phyloP scores from a whole-genome alignment of 495 filamentous ascomycete genomes.

The Penicillium fimorum region DNA sequence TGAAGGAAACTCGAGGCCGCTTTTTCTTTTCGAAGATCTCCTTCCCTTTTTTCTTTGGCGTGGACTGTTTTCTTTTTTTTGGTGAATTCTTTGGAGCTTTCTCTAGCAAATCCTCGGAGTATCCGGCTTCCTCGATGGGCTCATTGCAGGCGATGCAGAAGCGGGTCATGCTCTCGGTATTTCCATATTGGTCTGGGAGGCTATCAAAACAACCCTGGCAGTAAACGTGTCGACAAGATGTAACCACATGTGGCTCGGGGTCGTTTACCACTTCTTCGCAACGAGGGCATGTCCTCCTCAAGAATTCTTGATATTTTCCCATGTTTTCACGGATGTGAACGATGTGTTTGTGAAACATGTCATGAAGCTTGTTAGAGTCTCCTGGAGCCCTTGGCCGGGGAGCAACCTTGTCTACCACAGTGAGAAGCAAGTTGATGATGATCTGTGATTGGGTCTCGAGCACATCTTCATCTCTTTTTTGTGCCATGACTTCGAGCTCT shows the following conservation, averaged over 20 bases:
- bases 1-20: neutral
- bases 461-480: neutral
- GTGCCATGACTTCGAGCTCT: slow-evolving; percentile 25
- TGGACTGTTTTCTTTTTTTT: neutral
- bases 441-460: slow-evolving; percentile 8
- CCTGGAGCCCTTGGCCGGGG: neutral
- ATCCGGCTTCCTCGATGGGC: slow-evolving; percentile 17
- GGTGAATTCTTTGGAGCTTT: neutral
- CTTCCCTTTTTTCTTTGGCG: slow-evolving; percentile 4
- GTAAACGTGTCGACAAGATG: slow-evolving; percentile 49
- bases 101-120: neutral
- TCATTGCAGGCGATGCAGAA: slow-evolving; percentile 23
- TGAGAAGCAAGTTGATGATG: slow-evolving; percentile 12
- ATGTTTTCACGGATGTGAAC: slow-evolving; percentile 26
- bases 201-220: slow-evolving; percentile 44
- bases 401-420: neutral
- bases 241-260: slow-evolving; percentile 34
- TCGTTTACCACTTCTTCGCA: slow-evolving; percentile 31
- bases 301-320: slow-evolving; percentile 28
- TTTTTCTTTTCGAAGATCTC: neutral
- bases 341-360: slow-evolving; percentile 26
- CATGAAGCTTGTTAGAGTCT: neutral
- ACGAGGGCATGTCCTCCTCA: slow-evolving; percentile 32
- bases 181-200: slow-evolving; percentile 25
- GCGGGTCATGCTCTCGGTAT: slow-evolving; percentile 13